A percentile compares a stretch with the other conserved stretches of the same genome.
These are phyloP conservation scores for Microstegium vimineum DNA, from an alignment of 176 grass and related monocot species.

Conservation along the genomic window DNA sequence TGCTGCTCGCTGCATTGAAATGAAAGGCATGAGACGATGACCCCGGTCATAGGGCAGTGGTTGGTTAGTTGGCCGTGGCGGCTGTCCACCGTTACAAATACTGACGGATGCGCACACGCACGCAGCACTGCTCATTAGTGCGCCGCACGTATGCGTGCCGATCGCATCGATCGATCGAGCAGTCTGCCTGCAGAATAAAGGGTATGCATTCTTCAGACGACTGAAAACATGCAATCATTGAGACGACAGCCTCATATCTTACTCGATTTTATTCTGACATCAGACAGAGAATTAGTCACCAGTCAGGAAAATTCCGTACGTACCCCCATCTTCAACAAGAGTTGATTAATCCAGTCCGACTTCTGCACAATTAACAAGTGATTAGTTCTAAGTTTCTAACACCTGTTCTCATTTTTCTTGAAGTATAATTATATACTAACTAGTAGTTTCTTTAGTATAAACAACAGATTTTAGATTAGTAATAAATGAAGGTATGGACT, in stretches of 20 bases:
- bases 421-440: neutral
- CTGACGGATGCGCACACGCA: constrained; percentile 14
- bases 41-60: neutral
- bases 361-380: neutral
- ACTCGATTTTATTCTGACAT: neutral
- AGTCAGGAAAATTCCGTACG: constrained; percentile 12
- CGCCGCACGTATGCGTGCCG: constrained; percentile 38
- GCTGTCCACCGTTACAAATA: constrained; percentile 25
- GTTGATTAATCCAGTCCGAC: neutral
- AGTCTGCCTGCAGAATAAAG: neutral
- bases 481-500: neutral
- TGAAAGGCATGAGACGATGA: neutral
- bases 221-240: constrained; percentile 27
- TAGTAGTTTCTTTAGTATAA: neutral
- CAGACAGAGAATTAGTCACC: constrained; percentile 5
- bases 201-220: neutral
- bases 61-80: neutral
- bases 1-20: constrained; percentile 16
- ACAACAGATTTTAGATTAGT: neutral
- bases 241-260: neutral
- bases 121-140: constrained; percentile 3
- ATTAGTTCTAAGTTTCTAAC: neutral
- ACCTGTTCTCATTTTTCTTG: neutral
- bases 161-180: neutral
- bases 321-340: neutral